Evolutionary conservation across 2,329 filamentous ascomycete genomes (phyloP).

Genomic region (Colletotrichum sp.): DNA sequence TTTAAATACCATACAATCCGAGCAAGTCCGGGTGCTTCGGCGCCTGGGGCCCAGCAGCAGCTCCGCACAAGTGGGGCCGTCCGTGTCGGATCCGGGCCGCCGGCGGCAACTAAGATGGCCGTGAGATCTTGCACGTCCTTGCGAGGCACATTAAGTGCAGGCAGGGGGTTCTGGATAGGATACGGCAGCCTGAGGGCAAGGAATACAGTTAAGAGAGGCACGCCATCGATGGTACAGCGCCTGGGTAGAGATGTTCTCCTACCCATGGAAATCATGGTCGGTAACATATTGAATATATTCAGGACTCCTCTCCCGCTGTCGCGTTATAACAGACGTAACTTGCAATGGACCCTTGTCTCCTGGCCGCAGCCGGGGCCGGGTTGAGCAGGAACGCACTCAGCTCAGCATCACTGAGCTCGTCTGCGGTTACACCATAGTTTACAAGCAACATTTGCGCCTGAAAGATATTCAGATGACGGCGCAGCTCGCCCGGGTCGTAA

Average conservation of each 20-base stretch:
- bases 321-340: neutral
- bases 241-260: neutral
- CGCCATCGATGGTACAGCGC: neutral
- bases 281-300: neutral
- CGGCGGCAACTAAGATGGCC: neutral
- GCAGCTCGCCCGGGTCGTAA: neutral
- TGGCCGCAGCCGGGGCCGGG: too few relatives aligned
- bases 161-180: rapidly evolving
- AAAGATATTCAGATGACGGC: rapidly evolving
- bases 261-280: neutral
- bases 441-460: neutral
- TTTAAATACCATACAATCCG: neutral
- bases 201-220: neutral
- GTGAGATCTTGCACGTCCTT: neutral
- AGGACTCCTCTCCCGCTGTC: neutral
- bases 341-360: neutral
- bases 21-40: neutral
- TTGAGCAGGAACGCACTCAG: neutral
- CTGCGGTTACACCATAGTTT: neutral
- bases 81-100: neutral
- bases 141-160: rapidly evolving
- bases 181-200: rapidly evolving
- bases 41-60: rapidly evolving
- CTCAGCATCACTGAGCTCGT: neutral
- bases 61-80: neutral